Evolutionary conservation across 148 eudicot genomes (phyloP).

Genomic region (Rhododendron griersonianum): DNA sequence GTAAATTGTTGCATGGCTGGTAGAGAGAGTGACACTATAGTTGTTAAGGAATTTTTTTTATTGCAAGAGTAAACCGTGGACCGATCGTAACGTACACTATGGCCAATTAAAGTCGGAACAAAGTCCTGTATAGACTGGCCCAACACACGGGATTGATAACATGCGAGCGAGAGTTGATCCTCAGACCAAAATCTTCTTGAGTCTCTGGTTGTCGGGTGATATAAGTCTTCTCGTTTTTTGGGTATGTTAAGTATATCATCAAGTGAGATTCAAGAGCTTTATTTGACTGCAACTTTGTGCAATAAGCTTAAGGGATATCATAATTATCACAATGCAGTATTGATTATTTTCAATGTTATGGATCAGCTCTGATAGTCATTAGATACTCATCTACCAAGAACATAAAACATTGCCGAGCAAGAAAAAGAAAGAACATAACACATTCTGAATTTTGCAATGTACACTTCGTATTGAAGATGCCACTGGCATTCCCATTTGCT

Average conservation of each 20-base stretch:
- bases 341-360: background rate
- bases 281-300: background rate
- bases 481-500: background rate
- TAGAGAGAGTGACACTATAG: background rate
- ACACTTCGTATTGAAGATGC: background rate
- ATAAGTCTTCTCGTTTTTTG: background rate
- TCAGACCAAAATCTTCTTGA: no score
- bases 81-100: background rate
- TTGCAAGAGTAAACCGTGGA: background rate
- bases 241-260: no score
- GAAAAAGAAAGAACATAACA: no score
- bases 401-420: background rate
- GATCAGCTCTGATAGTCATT: background rate
- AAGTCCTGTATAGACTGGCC: background rate
- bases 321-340: background rate
- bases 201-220: no score
- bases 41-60: background rate
- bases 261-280: background rate
- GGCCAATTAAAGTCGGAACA: background rate
- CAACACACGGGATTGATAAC: background rate
- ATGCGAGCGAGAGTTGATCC: background rate
- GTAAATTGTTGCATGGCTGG: background rate
- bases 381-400: background rate
- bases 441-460: background rate
- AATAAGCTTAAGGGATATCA: background rate